Evolutionary conservation across 2,329 filamentous ascomycete genomes (phyloP).

Genomic region (Colletotrichum sp.): DNA sequence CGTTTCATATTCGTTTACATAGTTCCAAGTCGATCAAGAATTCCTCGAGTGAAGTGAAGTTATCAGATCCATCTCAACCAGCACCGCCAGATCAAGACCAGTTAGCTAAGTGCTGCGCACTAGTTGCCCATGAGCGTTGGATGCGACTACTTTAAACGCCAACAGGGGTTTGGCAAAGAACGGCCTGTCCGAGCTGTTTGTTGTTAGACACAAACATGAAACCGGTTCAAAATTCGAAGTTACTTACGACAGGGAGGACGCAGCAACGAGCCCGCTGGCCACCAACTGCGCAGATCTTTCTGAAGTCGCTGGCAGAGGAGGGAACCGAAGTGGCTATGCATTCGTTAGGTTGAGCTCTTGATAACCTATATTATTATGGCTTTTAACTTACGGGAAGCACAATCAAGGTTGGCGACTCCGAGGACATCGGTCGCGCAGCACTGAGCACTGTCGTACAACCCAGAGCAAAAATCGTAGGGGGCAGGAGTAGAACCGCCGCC

Average conservation of each 20-base stretch:
- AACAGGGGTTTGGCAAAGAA: slow-evolving; percentile 32
- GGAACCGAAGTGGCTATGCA: slow-evolving; percentile 36
- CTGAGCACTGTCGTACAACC: slow-evolving; percentile 47
- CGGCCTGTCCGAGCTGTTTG: slow-evolving; percentile 29
- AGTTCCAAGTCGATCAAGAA: not conserved
- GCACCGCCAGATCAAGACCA: not conserved
- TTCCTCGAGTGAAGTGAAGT: not conserved
- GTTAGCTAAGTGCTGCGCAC: not conserved
- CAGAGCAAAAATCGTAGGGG: slow-evolving; percentile 42
- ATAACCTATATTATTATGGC: not conserved
- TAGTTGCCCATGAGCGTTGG: not conserved
- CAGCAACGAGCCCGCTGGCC: slow-evolving; percentile 64
- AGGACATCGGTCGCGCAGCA: slow-evolving; percentile 69
- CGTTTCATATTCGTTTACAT: not conserved
- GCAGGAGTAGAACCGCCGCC: not conserved
- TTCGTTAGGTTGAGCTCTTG: not conserved
- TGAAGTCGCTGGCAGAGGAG: slow-evolving; percentile 43
- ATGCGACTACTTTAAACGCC: not conserved
- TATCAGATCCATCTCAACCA: not conserved
- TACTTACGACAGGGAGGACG: slow-evolving; percentile 47
- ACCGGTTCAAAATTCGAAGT: not conserved
- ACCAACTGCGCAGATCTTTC: slow-evolving; percentile 45
- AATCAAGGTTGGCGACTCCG: slow-evolving; percentile 61
- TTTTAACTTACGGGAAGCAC: slow-evolving; percentile 37
- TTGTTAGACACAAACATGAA: not conserved